These are phyloP conservation scores for Pisolithus albus DNA, from an alignment of 768 basidiomycete genomes.

Conservation along the genomic window DNA sequence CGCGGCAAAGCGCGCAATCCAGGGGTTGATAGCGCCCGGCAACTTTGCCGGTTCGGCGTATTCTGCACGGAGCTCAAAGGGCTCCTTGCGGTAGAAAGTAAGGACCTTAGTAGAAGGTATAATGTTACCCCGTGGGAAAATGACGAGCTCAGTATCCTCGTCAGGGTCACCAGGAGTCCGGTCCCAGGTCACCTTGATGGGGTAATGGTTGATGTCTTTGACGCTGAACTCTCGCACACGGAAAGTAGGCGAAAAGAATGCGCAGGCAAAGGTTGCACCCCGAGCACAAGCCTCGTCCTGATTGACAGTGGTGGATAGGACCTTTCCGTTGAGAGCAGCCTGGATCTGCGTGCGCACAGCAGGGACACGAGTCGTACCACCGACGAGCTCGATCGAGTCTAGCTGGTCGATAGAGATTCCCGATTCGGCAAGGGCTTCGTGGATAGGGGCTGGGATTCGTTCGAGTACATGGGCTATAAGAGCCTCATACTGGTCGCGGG, in stretches of 20 bases:
- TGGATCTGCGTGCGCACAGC: conserved; percentile 86
- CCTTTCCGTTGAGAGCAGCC: conserved; percentile 72
- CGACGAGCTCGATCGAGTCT: conserved; percentile 87
- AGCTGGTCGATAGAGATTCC: conserved; percentile 79
- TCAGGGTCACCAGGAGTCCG: conserved; percentile 65
- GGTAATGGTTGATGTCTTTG: conserved; percentile 79
- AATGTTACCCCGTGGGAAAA: conserved; percentile 79
- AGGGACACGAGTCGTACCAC: conserved; percentile 89
- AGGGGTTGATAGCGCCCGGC: conserved; percentile 79
- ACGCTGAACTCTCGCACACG: conserved; percentile 92
- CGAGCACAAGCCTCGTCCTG: conserved; percentile 97
- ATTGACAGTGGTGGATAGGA: conserved; percentile 89
- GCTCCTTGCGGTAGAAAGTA: conserved; percentile 84
- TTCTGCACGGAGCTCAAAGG: conserved; percentile 82
- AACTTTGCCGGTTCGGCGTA: conserved; percentile 70
- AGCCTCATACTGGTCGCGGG: conserved; percentile 74
- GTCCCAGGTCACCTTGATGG: conserved; percentile 89
- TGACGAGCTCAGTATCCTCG: conserved; percentile 86
- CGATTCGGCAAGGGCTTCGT: conserved; percentile 74
- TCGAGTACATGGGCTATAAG: conserved; percentile 73
- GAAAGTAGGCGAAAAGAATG: conserved; percentile 96
- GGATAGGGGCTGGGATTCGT: conserved; percentile 67
- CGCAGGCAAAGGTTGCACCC: conserved; percentile 94
- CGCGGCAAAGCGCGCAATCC: conserved; percentile 74
- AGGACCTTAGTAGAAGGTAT: conserved; percentile 94